Conservation (phyloP, 768 basidiomycete species). For the Russula vinacea region DNA sequence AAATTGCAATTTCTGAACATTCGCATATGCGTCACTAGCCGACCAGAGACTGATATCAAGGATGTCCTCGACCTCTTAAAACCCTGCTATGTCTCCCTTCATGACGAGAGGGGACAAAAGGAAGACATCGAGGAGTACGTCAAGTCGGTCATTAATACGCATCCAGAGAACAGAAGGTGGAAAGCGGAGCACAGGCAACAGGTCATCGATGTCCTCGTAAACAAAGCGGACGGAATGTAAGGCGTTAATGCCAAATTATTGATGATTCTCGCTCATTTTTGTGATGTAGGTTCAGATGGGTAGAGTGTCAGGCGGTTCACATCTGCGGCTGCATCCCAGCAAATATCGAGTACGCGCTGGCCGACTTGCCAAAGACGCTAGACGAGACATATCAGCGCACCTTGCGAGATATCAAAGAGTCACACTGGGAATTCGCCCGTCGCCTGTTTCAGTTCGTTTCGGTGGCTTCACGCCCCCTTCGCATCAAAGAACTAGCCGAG, state of each 20-base stretch:
- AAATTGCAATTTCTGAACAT: background rate
- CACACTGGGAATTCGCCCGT: background rate
- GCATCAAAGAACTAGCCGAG: background rate
- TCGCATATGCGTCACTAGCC: background rate
- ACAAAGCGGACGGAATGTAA: slow-evolving; percentile 15
- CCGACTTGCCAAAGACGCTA: background rate
- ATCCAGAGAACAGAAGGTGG: background rate
- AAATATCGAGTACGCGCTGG: background rate
- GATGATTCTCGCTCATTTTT: background rate
- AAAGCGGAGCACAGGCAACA: background rate
- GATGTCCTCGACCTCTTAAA: background rate
- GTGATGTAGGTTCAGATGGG: slow-evolving; percentile 4
- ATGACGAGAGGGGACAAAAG: slow-evolving; percentile 2
- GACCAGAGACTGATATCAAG: background rate
- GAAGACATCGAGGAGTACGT: background rate
- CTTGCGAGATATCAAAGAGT: background rate
- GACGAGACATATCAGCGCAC: background rate
- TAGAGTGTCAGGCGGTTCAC: background rate
- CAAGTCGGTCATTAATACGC: background rate
- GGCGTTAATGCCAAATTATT: background rate
- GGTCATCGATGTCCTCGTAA: background rate
- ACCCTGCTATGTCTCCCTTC: background rate
- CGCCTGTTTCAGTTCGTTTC: background rate
- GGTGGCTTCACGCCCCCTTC: background rate
- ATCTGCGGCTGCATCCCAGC: background rate